phyloP scores from a whole-genome alignment of 306 rosid species.

The Corylus americana region DNA sequence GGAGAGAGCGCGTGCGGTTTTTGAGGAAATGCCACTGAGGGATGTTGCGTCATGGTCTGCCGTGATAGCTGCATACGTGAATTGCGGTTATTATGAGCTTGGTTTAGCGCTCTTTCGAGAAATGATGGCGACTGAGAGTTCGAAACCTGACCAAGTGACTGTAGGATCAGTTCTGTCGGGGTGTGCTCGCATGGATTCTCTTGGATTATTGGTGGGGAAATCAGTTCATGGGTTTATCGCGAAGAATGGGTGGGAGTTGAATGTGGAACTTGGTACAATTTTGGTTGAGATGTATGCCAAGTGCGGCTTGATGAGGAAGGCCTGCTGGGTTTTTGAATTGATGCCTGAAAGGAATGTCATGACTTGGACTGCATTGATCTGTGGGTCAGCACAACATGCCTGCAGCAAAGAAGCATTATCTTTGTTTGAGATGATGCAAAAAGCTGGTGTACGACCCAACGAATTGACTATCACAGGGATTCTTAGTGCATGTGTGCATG shows the following conservation, averaged over 20 bases:
- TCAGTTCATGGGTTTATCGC: constrained; percentile 61
- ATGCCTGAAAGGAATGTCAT: constrained; percentile 46
- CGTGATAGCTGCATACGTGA: constrained; percentile 52
- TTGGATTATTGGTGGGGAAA: constrained; percentile 55
- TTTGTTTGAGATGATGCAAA: constrained; percentile 53
- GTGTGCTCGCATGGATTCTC: constrained; percentile 51
- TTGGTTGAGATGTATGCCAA: constrained; percentile 62
- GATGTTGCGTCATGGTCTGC: constrained; percentile 53
- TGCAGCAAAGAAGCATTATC: constrained; percentile 40
- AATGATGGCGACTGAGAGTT: constrained; percentile 47
- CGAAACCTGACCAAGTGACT: constrained; percentile 40
- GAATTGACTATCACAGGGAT: constrained; percentile 64
- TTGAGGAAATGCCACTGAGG: constrained; percentile 47
- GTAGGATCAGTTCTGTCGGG: constrained; percentile 42
- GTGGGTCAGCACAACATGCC: constrained; percentile 51
- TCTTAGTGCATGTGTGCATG: constrained; percentile 57
- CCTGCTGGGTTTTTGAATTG: constrained; percentile 45
- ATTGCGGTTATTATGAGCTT: constrained; percentile 14
- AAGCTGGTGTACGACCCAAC: constrained; percentile 49
- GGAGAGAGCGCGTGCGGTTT: constrained; percentile 34
- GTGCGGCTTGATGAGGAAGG: constrained; percentile 49
- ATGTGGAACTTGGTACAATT: constrained; percentile 53
- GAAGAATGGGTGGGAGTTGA: constrained; percentile 56
- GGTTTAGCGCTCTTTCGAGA: constrained; percentile 48
- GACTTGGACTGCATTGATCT: constrained; percentile 60